Evolutionary conservation across 768 basidiomycete genomes (phyloP).

Genomic region (Baorangia bicolor): DNA sequence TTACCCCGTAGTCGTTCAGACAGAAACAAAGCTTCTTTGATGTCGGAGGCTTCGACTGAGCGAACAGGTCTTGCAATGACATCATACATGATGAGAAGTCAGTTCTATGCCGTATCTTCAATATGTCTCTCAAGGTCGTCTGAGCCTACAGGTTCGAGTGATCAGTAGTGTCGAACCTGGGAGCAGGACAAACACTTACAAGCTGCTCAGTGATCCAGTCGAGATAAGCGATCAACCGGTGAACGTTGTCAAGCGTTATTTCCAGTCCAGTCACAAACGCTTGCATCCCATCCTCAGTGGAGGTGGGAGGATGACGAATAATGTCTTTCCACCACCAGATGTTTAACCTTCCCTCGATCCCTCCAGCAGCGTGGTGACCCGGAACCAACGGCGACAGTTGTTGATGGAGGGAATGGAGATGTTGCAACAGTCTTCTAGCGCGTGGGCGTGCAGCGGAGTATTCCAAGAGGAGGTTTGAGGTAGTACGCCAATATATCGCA

Average conservation of each 20-base stretch:
- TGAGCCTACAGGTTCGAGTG: conserved; percentile 14
- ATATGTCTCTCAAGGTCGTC: conserved; percentile 13
- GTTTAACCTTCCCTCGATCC: not conserved
- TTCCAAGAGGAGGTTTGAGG: conserved; percentile 33
- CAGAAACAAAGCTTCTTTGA: conserved; percentile 13
- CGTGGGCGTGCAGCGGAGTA: conserved; percentile 31
- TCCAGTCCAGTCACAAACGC: conserved; percentile 23
- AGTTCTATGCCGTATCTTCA: conserved; percentile 1
- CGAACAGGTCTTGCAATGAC: conserved; percentile 23
- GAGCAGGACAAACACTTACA: conserved; percentile 10
- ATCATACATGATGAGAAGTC: conserved; percentile 17
- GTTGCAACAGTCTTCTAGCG: conserved; percentile 12
- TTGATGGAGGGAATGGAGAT: conserved; percentile 17
- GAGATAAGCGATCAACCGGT: conserved; percentile 24
- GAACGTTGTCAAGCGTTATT: conserved; percentile 16
- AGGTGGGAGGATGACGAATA: not conserved
- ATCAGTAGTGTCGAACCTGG: conserved; percentile 1
- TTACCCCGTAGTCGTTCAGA: not conserved
- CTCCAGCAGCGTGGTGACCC: not conserved
- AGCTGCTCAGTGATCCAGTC: conserved; percentile 30
- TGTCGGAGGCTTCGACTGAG: conserved; percentile 7
- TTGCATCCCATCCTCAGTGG: conserved; percentile 10
- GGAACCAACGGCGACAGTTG: conserved; percentile 4
- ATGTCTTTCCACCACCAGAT: conserved; percentile 9
- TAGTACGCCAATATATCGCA: conserved; percentile 29